phyloP scores from a whole-genome alignment of 371 early-diverging fungal species.

The Basidiobolus meristosporus region DNA sequence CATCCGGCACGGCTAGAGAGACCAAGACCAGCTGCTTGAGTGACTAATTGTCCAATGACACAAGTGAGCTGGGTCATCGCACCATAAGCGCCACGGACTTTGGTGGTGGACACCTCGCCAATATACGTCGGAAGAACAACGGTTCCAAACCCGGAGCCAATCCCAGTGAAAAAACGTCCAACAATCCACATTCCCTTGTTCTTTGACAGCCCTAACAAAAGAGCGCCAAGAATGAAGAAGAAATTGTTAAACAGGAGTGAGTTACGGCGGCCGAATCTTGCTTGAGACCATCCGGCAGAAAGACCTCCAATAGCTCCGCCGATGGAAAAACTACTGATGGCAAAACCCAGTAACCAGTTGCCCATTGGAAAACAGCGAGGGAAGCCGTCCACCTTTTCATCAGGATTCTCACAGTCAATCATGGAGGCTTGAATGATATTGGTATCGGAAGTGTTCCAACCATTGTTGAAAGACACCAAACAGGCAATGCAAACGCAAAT shows the following conservation, averaged over 20 bases:
- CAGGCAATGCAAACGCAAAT: conserved; percentile 1
- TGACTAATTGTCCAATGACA: conserved; percentile 50
- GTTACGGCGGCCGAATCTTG: conserved; percentile 42
- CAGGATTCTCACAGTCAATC: neutral
- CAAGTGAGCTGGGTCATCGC: conserved; percentile 60
- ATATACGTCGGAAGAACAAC: conserved; percentile 65
- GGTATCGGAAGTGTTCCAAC: conserved; percentile 2
- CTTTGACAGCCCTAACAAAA: conserved; percentile 31
- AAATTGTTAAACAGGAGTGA: conserved; percentile 40
- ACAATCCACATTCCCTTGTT: conserved; percentile 40
- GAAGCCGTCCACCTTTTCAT: neutral
- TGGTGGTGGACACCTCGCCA: conserved; percentile 56
- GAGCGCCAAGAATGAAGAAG: conserved; percentile 37
- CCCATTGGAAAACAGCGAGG: conserved; percentile 1
- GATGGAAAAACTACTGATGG: conserved; percentile 40
- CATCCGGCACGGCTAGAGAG: conserved; percentile 36
- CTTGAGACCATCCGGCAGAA: conserved; percentile 24
- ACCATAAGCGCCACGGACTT: conserved; percentile 46
- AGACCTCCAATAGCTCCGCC: conserved; percentile 62
- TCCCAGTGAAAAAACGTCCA: conserved; percentile 68
- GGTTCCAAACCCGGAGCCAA: conserved; percentile 64
- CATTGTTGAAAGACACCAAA: conserved; percentile 2
- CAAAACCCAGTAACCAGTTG: conserved; percentile 8
- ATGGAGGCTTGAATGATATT: conserved; percentile 4
- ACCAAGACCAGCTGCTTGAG: conserved; percentile 33